Percentiles rank a stretch among this genome's conserved stretches.
These are phyloP conservation scores for Sergeia podlipaevii DNA, from an alignment of 208 protist genomes.

Conservation along the genomic window DNA sequence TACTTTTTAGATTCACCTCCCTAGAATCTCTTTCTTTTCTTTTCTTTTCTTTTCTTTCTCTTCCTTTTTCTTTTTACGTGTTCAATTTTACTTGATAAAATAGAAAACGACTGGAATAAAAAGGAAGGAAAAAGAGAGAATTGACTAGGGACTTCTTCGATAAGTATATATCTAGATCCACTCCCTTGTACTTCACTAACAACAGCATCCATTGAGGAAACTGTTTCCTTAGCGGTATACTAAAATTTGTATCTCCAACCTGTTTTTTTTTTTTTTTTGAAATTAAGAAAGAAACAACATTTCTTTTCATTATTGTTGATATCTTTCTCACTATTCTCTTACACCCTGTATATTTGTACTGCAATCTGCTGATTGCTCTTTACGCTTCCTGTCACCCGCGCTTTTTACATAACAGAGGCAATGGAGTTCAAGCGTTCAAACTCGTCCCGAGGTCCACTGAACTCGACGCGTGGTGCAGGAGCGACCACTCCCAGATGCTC, in stretches of 20 bases:
- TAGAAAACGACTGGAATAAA: too few species aligned
- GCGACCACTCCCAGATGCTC: too few species aligned
- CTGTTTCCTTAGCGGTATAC: background rate
- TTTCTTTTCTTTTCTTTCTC: slow-evolving; percentile 11
- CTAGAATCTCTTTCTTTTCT: background rate
- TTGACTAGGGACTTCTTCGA: too few species aligned
- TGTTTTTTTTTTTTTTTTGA: slow-evolving; percentile 7
- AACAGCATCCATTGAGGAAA: too few species aligned
- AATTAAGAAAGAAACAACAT: slow-evolving; percentile 1
- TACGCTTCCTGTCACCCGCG: too few species aligned
- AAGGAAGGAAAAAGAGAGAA: too few species aligned
- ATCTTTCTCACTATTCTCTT: background rate
- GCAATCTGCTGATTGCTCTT: too few species aligned
- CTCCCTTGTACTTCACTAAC: too few species aligned
- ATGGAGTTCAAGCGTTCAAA: slow-evolving; percentile 79
- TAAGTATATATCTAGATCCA: too few species aligned
- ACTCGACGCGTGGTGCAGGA: slow-evolving; percentile 12
- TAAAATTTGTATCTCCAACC: background rate
- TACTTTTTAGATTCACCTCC: background rate
- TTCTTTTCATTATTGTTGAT: slow-evolving; percentile 2
- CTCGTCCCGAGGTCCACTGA: slow-evolving; percentile 44
- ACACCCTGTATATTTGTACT: too few species aligned
- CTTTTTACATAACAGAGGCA: too few species aligned
- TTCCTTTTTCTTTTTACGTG: slow-evolving; percentile 11
- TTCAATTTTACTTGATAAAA: background rate